Evolutionary conservation across 1,284 basidiomycete genomes (phyloP).

Genomic region (Trichosporon coremiiforme): DNA sequence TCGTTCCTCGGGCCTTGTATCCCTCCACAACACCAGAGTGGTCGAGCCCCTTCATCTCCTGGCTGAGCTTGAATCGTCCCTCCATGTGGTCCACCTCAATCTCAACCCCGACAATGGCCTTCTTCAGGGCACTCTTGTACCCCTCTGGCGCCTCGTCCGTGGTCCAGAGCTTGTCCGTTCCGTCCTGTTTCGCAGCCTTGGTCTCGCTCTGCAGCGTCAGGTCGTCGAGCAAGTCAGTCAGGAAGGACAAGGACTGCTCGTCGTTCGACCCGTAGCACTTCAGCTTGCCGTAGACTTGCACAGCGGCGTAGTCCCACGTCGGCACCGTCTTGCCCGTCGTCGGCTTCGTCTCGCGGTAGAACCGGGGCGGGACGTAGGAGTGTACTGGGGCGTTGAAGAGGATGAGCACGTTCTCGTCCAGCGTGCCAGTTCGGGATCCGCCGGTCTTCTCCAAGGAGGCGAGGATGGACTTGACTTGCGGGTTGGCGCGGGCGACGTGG

Average conservation of each 20-base stretch:
- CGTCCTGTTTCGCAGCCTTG: conserved; percentile 17
- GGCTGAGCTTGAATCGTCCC: conserved; percentile 57
- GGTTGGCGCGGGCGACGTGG: conserved; percentile 55
- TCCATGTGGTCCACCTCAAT: conserved; percentile 54
- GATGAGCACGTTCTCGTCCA: conserved; percentile 50
- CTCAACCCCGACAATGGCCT: conserved; percentile 57
- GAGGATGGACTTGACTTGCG: conserved; percentile 50
- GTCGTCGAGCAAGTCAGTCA: conserved; percentile 46
- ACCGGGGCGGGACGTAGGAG: conserved; percentile 54
- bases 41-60: conserved; percentile 54
- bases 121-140: conserved; percentile 55
- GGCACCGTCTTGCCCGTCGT: conserved; percentile 54
- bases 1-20: conserved; percentile 42
- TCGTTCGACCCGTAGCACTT: conserved; percentile 36
- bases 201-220: conserved; percentile 43
- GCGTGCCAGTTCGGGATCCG: neutral
- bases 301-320: conserved; percentile 56
- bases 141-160: conserved; percentile 53
- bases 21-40: conserved; percentile 55
- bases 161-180: conserved; percentile 44
- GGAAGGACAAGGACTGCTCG: conserved; percentile 35
- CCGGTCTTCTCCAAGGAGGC: conserved; percentile 2
- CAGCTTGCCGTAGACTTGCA: conserved; percentile 54
- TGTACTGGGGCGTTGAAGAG: conserved; percentile 52
- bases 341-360: conserved; percentile 54